phyloP scores from a whole-genome alignment of 2,329 filamentous ascomycete species.

The Cadophora malorum region DNA sequence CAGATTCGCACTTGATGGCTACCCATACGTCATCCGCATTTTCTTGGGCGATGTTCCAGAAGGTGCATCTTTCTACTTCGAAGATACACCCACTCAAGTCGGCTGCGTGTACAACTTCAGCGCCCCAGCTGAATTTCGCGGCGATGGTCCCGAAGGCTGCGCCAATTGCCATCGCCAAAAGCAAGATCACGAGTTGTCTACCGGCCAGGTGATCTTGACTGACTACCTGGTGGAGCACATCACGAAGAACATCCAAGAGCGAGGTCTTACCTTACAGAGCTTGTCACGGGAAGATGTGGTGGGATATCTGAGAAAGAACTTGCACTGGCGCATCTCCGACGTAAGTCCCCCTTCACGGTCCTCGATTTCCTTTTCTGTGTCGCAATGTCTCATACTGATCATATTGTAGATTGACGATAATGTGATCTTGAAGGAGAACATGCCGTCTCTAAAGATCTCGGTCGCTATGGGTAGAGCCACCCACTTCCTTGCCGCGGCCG shows the following conservation, averaged over 20 bases:
- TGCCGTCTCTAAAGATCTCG: constrained; percentile 27
- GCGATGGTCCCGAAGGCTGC: constrained; percentile 22
- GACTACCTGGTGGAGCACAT: constrained; percentile 27
- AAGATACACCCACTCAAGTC: constrained; percentile 26
- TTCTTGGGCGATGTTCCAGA: constrained; percentile 28
- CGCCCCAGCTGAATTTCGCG: constrained; percentile 29
- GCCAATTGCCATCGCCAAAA: constrained; percentile 24
- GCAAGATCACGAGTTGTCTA: constrained; percentile 22
- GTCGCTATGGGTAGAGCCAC: constrained; percentile 28
- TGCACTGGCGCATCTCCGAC: constrained; percentile 31
- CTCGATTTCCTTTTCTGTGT: background rate
- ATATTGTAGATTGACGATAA: constrained; percentile 18
- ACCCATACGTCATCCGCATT: constrained; percentile 27
- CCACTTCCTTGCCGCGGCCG: constrained; percentile 26
- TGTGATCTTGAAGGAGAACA: constrained; percentile 25
- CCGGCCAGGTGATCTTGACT: constrained; percentile 29
- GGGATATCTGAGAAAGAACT: constrained; percentile 26
- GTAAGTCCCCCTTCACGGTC: constrained; percentile 13
- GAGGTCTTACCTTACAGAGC: constrained; percentile 21
- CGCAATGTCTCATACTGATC: background rate
- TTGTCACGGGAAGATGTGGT: constrained; percentile 23
- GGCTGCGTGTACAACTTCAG: constrained; percentile 31
- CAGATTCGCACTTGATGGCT: constrained; percentile 29
- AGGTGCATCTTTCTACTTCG: constrained; percentile 15
- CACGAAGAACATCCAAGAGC: constrained; percentile 18